Evolutionary conservation across 2,329 filamentous ascomycete species (phyloP).

Genomic region (Aschersonia sp.): DNA sequence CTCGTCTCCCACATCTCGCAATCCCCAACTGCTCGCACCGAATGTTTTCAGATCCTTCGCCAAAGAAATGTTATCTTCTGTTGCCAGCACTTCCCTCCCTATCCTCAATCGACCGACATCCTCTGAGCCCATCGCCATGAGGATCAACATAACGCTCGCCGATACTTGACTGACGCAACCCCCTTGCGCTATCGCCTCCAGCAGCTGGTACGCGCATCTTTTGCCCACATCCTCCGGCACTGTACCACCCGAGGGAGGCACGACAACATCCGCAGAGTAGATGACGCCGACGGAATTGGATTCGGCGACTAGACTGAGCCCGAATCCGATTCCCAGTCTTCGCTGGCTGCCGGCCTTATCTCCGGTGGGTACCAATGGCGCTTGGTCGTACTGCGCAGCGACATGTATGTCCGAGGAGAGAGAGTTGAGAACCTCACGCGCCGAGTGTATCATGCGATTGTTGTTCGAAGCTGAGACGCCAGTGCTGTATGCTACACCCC

Average conservation of each 20-base stretch:
- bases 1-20: constrained; percentile 57
- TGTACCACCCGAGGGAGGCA: constrained; percentile 63
- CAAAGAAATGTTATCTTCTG: constrained; percentile 64
- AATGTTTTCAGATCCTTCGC: constrained; percentile 80
- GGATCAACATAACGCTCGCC: constrained; percentile 58
- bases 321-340: constrained; percentile 78
- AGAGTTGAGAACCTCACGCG: constrained; percentile 73
- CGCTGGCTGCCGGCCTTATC: constrained; percentile 41
- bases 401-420: constrained; percentile 84
- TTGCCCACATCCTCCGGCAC: constrained; percentile 85
- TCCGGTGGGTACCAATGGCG: constrained; percentile 38
- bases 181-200: constrained; percentile 69
- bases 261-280: constrained; percentile 73
- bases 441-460: constrained; percentile 83
- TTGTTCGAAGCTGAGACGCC: constrained; percentile 91
- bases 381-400: constrained; percentile 62
- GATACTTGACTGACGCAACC: constrained; percentile 67
- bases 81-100: constrained; percentile 67
- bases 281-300: constrained; percentile 67
- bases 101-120: constrained; percentile 80
- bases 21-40: constrained; percentile 79
- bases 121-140: constrained; percentile 98
- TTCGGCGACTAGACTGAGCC: constrained; percentile 80
- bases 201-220: constrained; percentile 73
- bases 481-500: constrained; percentile 86